Evolutionary conservation across 2,329 filamentous ascomycete species (phyloP), one percentile per base, ranked within the genome.

Genomic region (Penicillium sp.): DNA sequence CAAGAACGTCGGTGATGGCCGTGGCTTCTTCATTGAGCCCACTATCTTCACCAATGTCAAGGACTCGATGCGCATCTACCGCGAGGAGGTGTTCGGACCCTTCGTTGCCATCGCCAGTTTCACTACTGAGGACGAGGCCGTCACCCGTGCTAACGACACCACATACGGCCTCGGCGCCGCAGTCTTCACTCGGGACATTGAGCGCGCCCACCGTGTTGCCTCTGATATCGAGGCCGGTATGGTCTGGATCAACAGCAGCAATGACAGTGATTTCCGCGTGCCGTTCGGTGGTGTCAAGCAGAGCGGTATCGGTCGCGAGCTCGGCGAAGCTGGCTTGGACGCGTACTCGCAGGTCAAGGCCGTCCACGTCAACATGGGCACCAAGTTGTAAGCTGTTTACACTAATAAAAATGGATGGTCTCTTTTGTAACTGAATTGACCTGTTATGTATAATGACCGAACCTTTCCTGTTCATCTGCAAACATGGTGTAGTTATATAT

Each of bases 241-340:
- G 82, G 86, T 90, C 4, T 88, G 86, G 77, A 83, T 90, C 68
- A 90, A 90, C 66, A 83, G 79, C 64, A 82, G 81, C 72, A 82
- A 79, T 56, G 75, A 78, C 63, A 72, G 71, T 47, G 73, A 78
- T 58, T 74, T 76, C 67, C 73, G 76, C 9, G 78, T 86, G 45
- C 84, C 84, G 0, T 87, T 87, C 65, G 84, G 84, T 27, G 84
- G 84, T 41, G 82, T 86, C 36, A 87, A 87, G 77, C 82, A 86
- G 74, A 82, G 79, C 64, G 85, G 85, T 3, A 86, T 86, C 68
- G 85, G 85, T 23, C 74, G 84, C 50, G 85, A 87, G 72, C 73
- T 86, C 12, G 84, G 84, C 17, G 83, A 86, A 71, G 83, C 83
- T 49, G 83, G 83, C 2, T 71, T 86, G 59, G 83, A 83, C 56